Base-by-base conservation (phyloP, 2,329 filamentous ascomycete species). In the Sarocladium oryzae region DNA sequence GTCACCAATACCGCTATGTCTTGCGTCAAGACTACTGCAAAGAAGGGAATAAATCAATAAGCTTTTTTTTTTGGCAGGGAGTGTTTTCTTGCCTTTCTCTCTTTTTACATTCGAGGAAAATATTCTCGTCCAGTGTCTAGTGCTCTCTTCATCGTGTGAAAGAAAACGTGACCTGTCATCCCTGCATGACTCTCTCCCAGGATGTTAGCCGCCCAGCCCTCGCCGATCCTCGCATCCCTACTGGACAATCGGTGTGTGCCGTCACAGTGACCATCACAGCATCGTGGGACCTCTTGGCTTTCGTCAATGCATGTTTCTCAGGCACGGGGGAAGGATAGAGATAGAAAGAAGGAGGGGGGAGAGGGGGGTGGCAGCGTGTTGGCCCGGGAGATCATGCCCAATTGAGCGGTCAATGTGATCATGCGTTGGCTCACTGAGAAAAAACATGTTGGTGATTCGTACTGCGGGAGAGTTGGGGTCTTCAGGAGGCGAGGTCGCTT, bases 261-360 rank as follows among this genome's bases (percentile, higher is more conserved):
- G 26, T 48, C 43, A 48, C 43, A 32, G 43, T 48, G 43, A 48
- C 28, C 43, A 33, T 48, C 43, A 48, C 43, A 48, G 43, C 43
- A 20, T 48, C 28, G 26, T 48, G 43, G n/a, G 43, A 48, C 43
- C 43, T 48, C 26, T 48, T n/a, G 16, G 3, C 10, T 18, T 13
- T 4, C 40, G 7, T 43, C 13, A 16, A 24, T 20, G 21, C 40
- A 16, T 21, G n/a, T 28, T 43, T 43, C n/a, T 7, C 33, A 36
- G 11, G 33, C 5, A n/a, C n/a, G 15, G n/a, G n/a, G n/a, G n/a
- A n/a, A 32, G 8, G 30, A 32, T 32, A 8, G 30, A 32, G 30
- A n/a, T n/a, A n/a, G n/a, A n/a, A 15, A 32, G 30, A 15, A 15
- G 30, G 30, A 15, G 30, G 15, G 37, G 16, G 37, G 23, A 6